A percentile compares a stretch with the other conserved stretches of the same genome.
These are phyloP conservation scores for Neurospora crassa DNA, from an alignment of 2,329 filamentous ascomycete genomes.

Conservation along the genomic window DNA sequence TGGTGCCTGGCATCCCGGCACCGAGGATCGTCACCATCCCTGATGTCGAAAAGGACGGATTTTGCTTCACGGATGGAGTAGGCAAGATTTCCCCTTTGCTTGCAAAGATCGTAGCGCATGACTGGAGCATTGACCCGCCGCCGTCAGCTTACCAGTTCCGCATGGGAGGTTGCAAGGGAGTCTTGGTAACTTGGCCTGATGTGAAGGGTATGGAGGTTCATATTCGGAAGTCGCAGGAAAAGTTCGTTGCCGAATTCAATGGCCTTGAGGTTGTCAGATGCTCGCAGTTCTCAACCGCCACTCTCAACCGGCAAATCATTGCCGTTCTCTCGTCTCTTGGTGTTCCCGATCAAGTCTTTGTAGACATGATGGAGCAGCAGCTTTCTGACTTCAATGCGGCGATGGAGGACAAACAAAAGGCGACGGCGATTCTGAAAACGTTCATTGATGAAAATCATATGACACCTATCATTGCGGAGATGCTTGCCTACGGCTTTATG, in stretches of 20 bases:
- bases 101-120: slow-evolving; percentile 61
- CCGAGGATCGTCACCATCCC: slow-evolving; percentile 49
- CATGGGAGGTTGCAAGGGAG: slow-evolving; percentile 84
- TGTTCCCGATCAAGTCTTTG: slow-evolving; percentile 57
- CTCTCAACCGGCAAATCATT: slow-evolving; percentile 85
- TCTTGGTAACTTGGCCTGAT: slow-evolving; percentile 66
- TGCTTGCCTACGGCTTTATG: slow-evolving; percentile 78
- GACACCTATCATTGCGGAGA: slow-evolving; percentile 62
- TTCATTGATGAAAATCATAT: slow-evolving; percentile 81
- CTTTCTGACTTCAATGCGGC: slow-evolving; percentile 59
- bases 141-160: slow-evolving; percentile 90
- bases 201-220: slow-evolving; percentile 60
- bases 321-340: slow-evolving; percentile 72
- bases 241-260: slow-evolving; percentile 65
- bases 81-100: slow-evolving; percentile 81
- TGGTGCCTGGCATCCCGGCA: slow-evolving; percentile 55
- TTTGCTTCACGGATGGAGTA: slow-evolving; percentile 83
- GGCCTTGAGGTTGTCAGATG: slow-evolving; percentile 78
- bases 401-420: slow-evolving; percentile 54
- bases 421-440: slow-evolving; percentile 57
- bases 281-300: slow-evolving; percentile 66
- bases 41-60: slow-evolving; percentile 61
- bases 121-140: slow-evolving; percentile 50
- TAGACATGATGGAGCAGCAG: slow-evolving; percentile 56
- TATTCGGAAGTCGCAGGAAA: slow-evolving; percentile 76